Evolutionary conservation across 306 rosid genomes (phyloP), one percentile per base, ranked within the genome.

Genomic region (Fragaria vesca): DNA sequence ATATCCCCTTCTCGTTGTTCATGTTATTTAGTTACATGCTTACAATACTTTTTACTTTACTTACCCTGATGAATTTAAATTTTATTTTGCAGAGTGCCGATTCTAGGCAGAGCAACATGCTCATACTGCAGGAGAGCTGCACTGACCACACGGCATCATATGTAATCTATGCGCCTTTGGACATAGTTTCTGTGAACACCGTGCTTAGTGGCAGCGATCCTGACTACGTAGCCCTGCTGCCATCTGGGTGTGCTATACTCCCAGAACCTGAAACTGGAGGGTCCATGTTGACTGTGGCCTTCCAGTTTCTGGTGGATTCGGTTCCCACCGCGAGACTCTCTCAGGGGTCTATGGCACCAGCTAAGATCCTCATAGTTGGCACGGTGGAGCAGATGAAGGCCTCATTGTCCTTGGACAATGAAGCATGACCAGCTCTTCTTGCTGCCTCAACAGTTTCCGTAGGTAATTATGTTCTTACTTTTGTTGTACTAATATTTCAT

Each of bases 91-190:
- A 95, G 99, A 93, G 97, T 83, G 93, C 90, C 0, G 93, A 91
- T 86, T 91, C 97, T 73, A 93, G 96, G 88, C 96, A 93, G 83
- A 93, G 96, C 91, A 93, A 93, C 91, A 95, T 91, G 97, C 79
- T 95, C 78, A 91, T 93, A 66, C 50, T 91, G 4, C 99, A 95
- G 88, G 99, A 95, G 88, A 88, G 99, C 71, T 85, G 91, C 89
- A 88, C 90, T 0, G 97, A 95, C 75, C 76, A 86, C 66, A 90
- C 94, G 0, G 97, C 90, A 0, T 87, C 96, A 1, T 95, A 91
- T 72, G 97, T 93, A 1, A 88, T 95, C 1, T 95, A 91, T 70
- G 97, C 99, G 5, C 97, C 99, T 0, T 94, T 93, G 0, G 98
- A 95, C 40, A 89, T 91, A 1, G 97, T 85, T 3, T 91, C 97